These are phyloP conservation scores for Alternaria sp. DNA, from an alignment of 2,329 filamentous ascomycete genomes.

Conservation along the genomic window DNA sequence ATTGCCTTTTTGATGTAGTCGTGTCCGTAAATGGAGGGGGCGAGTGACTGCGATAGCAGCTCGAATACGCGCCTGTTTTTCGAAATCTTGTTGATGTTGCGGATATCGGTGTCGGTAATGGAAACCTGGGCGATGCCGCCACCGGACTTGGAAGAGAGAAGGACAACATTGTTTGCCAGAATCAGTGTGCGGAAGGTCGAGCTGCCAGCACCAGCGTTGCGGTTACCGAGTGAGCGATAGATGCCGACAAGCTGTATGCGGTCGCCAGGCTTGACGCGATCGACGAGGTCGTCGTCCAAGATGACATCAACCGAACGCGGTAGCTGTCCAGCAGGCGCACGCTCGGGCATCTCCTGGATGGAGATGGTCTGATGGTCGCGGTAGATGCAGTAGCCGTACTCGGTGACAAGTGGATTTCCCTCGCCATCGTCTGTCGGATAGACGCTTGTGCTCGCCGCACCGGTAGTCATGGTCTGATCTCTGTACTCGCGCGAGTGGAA, in stretches of 20 bases:
- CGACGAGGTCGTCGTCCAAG: conserved; percentile 94
- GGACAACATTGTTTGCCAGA: conserved; percentile 91
- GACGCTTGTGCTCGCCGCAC: conserved; percentile 85
- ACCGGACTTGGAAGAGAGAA: conserved; percentile 94
- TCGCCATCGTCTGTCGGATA: conserved; percentile 95
- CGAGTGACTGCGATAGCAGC: conserved; percentile 89
- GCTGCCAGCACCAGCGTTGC: conserved; percentile 88
- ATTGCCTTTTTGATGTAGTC: conserved; percentile 99
- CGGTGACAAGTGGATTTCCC: conserved; percentile 89
- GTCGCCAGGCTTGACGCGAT: conserved; percentile 93
- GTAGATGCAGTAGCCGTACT: conserved; percentile 96
- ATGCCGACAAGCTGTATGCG: conserved; percentile 96
- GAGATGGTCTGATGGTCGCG: conserved; percentile 97
- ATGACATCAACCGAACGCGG: conserved; percentile 96
- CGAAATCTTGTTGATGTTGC: conserved; percentile 97
- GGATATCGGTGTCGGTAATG: conserved; percentile 95
- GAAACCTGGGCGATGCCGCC: conserved; percentile 90
- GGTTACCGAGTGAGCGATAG: conserved; percentile 91
- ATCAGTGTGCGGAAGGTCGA: conserved; percentile 95
- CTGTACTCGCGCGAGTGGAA: conserved; percentile 92
- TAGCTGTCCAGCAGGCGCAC: conserved; percentile 92
- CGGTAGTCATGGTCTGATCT: conserved; percentile 95
- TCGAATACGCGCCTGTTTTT: conserved; percentile 96
- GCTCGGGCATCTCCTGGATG: conserved; percentile 98
- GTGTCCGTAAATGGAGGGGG: conserved; percentile 95